phyloP scores from a whole-genome alignment of 768 basidiomycete species.

The Agaricus subrufescens region DNA sequence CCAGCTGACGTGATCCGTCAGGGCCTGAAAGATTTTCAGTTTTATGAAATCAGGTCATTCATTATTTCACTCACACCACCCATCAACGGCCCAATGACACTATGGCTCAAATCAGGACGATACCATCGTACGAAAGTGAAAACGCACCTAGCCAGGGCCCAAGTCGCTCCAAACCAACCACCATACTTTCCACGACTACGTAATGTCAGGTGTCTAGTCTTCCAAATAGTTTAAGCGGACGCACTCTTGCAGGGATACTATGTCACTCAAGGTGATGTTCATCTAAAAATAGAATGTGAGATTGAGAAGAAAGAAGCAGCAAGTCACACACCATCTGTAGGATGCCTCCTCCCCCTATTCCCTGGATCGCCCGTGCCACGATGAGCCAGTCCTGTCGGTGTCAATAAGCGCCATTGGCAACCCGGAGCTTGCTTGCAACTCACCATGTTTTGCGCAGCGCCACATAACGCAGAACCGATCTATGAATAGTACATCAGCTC shows the following conservation, averaged over 20 bases:
- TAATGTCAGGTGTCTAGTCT: neutral
- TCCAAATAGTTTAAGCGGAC: neutral
- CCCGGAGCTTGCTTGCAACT: conserved; percentile 4
- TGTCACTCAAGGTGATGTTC: conserved; percentile 77
- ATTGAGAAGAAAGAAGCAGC: neutral
- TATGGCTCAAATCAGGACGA: conserved; percentile 15
- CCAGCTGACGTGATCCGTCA: conserved; percentile 76
- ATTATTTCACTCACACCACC: conserved; percentile 57
- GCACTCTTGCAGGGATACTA: conserved; percentile 74
- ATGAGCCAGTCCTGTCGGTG: conserved; percentile 60
- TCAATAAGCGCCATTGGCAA: neutral
- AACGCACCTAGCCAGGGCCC: conserved; percentile 56
- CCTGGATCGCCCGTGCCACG: conserved; percentile 72
- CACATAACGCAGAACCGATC: conserved; percentile 79
- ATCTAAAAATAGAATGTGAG: conserved; percentile 27
- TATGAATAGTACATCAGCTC: conserved; percentile 18
- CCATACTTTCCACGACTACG: conserved; percentile 72
- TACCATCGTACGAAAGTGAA: neutral
- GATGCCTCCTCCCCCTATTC: conserved; percentile 80
- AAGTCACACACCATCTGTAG: conserved; percentile 53
- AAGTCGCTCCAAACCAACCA: conserved; percentile 73
- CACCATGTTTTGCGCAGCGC: conserved; percentile 72
- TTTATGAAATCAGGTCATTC: neutral
- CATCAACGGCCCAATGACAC: conserved; percentile 72
- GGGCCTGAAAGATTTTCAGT: conserved; percentile 34